Evolutionary conservation across 805 yeast genomes (phyloP).

Genomic region (Kodamaea sagamina): DNA sequence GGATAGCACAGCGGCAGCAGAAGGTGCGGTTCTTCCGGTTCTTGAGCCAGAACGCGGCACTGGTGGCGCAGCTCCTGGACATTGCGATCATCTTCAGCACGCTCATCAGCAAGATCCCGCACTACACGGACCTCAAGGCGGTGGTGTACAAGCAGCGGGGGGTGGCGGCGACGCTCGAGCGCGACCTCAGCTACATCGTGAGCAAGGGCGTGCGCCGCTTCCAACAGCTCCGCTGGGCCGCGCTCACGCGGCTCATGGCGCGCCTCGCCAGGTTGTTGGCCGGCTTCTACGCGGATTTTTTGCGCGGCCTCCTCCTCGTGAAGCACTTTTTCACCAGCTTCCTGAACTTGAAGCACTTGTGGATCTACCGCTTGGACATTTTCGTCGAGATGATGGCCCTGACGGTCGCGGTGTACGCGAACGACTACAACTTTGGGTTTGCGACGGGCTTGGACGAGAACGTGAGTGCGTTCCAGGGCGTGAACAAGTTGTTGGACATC

Average conservation of each 20-base stretch:
- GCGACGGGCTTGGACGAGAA: conserved; percentile 5
- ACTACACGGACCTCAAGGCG: conserved; percentile 43
- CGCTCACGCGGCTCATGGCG: conserved; percentile 1
- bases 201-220: conserved; percentile 6
- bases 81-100: conserved; percentile 42
- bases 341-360: conserved; percentile 39
- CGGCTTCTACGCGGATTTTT: conserved; percentile 3
- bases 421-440: conserved; percentile 1
- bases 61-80: conserved; percentile 22
- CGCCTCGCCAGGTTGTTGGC: not conserved
- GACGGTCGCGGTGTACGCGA: not conserved
- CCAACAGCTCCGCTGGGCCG: conserved; percentile 2
- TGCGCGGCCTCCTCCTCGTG: conserved; percentile 8
- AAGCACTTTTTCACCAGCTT: conserved; percentile 41
- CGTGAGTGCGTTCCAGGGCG: not conserved
- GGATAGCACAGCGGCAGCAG: conserved; percentile 6
- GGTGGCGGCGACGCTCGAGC: conserved; percentile 29
- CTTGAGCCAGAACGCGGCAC: not conserved
- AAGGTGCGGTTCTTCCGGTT: conserved; percentile 7
- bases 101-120: conserved; percentile 38
- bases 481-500: conserved; percentile 27
- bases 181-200: conserved; percentile 22
- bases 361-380: conserved; percentile 10
- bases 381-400: conserved; percentile 4
- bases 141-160: conserved; percentile 28